A percentile compares a stretch with the other conserved stretches of the same genome.
phyloP scores from a whole-genome alignment of 345 rosid species.

The Populus alba region DNA sequence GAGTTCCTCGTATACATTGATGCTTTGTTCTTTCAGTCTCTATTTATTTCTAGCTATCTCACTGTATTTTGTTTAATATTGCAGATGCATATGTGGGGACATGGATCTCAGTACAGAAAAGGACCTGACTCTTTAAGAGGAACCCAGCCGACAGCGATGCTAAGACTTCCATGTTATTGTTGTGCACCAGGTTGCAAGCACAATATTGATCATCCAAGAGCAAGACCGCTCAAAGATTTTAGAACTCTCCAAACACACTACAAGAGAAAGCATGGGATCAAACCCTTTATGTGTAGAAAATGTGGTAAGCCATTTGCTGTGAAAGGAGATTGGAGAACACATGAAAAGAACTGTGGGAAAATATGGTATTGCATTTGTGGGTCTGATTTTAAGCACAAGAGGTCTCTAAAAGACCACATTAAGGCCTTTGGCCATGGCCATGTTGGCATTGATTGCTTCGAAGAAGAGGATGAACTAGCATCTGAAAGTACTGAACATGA shows the following conservation, averaged over 20 bases:
- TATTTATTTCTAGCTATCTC: neutral
- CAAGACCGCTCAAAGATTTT: conserved; percentile 75
- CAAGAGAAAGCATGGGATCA: conserved; percentile 75
- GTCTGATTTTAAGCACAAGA: conserved; percentile 76
- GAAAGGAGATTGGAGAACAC: conserved; percentile 82
- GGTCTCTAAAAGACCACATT: conserved; percentile 72
- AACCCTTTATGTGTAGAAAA: conserved; percentile 69
- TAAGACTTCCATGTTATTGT: conserved; percentile 73
- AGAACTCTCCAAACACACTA: conserved; percentile 85
- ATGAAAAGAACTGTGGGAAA: conserved; percentile 84
- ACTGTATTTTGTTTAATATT: neutral
- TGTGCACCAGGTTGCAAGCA: conserved; percentile 66
- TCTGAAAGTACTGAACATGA: conserved; percentile 50
- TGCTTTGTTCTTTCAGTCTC: neutral
- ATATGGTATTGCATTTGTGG: conserved; percentile 78
- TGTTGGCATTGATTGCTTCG: conserved; percentile 43
- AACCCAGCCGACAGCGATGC: conserved; percentile 71
- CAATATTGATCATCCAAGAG: conserved; percentile 74
- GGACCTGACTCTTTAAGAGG: conserved; percentile 78
- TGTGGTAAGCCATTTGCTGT: conserved; percentile 77
- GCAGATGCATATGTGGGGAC: conserved; percentile 97
- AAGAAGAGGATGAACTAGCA: conserved; percentile 58
- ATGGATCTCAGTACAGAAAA: conserved; percentile 85
- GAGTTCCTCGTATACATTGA: too few relatives aligned
- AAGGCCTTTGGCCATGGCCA: conserved; percentile 76